phyloP scores from a whole-genome alignment of 768 basidiomycete species.

The Albatrellus ellisii region DNA sequence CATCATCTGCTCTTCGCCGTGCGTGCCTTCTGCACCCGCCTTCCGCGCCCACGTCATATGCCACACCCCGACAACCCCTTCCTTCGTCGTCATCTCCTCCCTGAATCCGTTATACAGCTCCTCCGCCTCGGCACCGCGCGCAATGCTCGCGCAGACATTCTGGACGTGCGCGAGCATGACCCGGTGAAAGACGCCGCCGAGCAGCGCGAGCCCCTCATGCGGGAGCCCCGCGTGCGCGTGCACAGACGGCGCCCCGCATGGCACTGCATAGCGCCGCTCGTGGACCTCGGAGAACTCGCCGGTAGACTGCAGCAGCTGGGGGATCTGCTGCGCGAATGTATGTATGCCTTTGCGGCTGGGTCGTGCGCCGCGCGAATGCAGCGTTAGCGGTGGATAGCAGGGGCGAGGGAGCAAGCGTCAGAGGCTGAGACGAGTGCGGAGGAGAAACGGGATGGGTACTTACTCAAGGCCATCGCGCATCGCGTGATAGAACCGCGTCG shows the following conservation, averaged over 20 bases:
- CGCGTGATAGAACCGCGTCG: slow-evolving; percentile 5
- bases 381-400: not conserved
- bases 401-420: not conserved
- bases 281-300: slow-evolving; percentile 4
- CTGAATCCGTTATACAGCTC: slow-evolving; percentile 7
- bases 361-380: not conserved
- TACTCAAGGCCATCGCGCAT: not conserved
- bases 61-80: slow-evolving; percentile 5
- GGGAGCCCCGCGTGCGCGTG: not conserved
- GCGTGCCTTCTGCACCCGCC: not conserved
- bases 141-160: not conserved
- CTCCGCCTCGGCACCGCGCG: slow-evolving; percentile 3
- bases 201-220: not conserved
- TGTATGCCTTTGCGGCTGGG: slow-evolving; percentile 2
- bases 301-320: slow-evolving; percentile 1
- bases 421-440: not conserved
- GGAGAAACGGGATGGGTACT: not conserved
- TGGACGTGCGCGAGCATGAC: not conserved
- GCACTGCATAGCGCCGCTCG: slow-evolving; percentile 9
- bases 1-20: not conserved
- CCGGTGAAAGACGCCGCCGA: not conserved
- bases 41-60: slow-evolving; percentile 12
- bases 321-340: slow-evolving; percentile 5
- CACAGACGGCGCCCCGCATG: slow-evolving; percentile 4
- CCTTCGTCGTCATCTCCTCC: slow-evolving; percentile 1